phyloP scores from a whole-genome alignment of 2,329 filamentous ascomycete genomes.

The Triangularia verruculosa region DNA sequence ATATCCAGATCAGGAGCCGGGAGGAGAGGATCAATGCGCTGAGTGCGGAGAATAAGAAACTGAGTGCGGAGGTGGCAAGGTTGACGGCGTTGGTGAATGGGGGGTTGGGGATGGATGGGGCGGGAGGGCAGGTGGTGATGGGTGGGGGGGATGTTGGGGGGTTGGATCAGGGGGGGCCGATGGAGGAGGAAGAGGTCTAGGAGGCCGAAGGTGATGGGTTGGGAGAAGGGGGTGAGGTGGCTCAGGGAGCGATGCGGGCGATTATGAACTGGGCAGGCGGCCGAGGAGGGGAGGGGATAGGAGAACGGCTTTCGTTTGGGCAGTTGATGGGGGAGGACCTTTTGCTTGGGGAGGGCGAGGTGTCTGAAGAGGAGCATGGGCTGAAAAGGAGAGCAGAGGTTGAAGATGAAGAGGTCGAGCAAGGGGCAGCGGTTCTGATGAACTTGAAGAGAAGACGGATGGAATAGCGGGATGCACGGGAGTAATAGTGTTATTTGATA shows the following conservation, averaged over 20 bases:
- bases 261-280: too few species aligned
- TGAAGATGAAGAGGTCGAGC: too few species aligned
- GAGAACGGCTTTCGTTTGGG: too few species aligned
- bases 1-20: constrained; percentile 3
- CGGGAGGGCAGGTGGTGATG: not conserved
- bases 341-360: too few species aligned
- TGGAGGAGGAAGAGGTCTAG: not conserved
- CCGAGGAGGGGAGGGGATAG: too few species aligned
- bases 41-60: constrained; percentile 4
- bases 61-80: constrained; percentile 5
- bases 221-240: too few species aligned
- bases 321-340: too few species aligned
- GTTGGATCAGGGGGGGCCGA: not conserved
- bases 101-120: not conserved
- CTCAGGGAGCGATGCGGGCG: too few species aligned
- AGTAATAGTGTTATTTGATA: not conserved
- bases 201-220: too few species aligned
- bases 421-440: too few species aligned
- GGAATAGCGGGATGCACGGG: not conserved
- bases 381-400: too few species aligned
- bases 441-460: not conserved
- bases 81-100: not conserved
- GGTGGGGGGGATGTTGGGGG: not conserved
- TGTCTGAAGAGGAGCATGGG: too few species aligned
- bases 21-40: constrained; percentile 12